Evolutionary conservation across 2,329 filamentous ascomycete species (phyloP), one percentile per base, ranked within the genome.

Genomic region (Cordyceps tenuipes): DNA sequence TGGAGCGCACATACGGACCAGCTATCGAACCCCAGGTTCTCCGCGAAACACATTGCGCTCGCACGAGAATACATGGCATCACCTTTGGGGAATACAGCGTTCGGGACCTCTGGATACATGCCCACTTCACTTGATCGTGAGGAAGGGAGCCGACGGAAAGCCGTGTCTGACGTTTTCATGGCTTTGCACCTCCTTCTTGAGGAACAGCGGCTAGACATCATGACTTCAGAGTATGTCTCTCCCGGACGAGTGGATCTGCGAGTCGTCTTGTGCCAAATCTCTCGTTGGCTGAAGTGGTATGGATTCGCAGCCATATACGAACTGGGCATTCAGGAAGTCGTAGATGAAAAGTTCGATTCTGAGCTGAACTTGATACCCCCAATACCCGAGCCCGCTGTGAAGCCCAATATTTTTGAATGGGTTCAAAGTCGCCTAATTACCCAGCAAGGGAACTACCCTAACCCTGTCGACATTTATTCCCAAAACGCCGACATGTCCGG

Each of bases 181-280:
- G 88, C 84, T 0, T 77, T 99, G 13, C 94, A 99, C 73, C 78
- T 97, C 3, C 77, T 96, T n/a, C 81, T 89, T 0, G 93, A 99
- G 71, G 94, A 99, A 70, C 81, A 89, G 63, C 97, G 96, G 69
- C 81, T 99, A 1, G 84, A 90, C 62, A 82, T 86, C 5, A 77
- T 79, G 63, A 72, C 73, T 0, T 73, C 77, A 0, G 77, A 80
- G 55, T 74, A 75, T 44, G 64, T 67, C 2, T 76, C 77, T 3
- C 74, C 76, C 0, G 75, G 78, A 0, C 73, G 76, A 29, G 70
- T 73, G 10, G 78, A 82, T 52, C 67, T 97, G 23, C 83, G 84
- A n/a, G 85, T 89, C 17, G 72, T 97, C 2, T 76, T 97, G 48
- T 86, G 87, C 50, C 93, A 97, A 69, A 79, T 99, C 60, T 84